phyloP scores from a whole-genome alignment of 2,329 filamentous ascomycete species.

The Paraphaeosphaeria minitans region DNA sequence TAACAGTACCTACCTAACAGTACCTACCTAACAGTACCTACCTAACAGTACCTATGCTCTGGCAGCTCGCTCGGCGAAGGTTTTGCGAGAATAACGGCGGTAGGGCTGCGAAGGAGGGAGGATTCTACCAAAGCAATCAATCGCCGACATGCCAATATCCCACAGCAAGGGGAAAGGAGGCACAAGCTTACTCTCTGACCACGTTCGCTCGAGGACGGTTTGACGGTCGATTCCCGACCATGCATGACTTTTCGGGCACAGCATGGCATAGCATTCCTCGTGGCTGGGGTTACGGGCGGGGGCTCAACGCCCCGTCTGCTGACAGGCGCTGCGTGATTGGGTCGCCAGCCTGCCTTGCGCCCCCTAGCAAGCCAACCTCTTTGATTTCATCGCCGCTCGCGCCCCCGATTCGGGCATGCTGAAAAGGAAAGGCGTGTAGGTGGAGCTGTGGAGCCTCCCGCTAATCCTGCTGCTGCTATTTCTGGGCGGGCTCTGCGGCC shows the following conservation, averaged over 20 bases:
- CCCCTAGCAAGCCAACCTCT: neutral
- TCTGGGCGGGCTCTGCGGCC: neutral
- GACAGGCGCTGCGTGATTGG: constrained; percentile 5
- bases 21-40: no score
- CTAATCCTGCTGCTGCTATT: constrained; percentile 12
- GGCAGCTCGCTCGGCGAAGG: neutral
- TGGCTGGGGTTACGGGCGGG: constrained; percentile 8
- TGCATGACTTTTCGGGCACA: constrained; percentile 7
- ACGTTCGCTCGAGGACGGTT: neutral
- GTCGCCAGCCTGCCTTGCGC: neutral
- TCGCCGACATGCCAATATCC: constrained; percentile 10
- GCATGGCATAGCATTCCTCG: constrained; percentile 7
- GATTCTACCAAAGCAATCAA: constrained; percentile 6
- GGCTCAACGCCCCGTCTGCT: constrained; percentile 4
- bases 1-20: no score
- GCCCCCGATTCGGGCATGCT: constrained; percentile 5
- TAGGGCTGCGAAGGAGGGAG: neutral
- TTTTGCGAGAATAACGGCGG: neutral
- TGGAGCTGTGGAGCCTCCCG: neutral
- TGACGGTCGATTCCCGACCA: neutral
- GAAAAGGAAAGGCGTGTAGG: constrained; percentile 1
- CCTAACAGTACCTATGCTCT: no score
- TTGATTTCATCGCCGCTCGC: constrained; percentile 9
- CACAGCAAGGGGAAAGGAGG: neutral
- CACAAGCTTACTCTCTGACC: constrained; percentile 5